Base-by-base conservation (phyloP, 305 asterid species). In the Fraxinus sp. region DNA sequence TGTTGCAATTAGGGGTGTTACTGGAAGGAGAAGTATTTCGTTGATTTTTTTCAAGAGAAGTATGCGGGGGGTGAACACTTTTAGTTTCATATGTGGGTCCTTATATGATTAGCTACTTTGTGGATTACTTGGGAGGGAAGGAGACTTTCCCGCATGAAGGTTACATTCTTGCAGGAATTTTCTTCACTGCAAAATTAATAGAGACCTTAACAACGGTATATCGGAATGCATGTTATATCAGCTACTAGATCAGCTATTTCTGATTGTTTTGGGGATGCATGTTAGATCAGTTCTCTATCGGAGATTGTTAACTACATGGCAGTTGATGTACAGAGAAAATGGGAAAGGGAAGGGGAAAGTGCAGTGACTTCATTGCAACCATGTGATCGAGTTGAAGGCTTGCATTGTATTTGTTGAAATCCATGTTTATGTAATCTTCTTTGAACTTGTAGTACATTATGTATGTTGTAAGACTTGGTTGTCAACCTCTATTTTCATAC, bases 281-380 rank as follows among this genome's bases (percentile, higher is more conserved):
- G 98, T 96, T 79, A 88, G 99, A 85, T 96, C 99, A 70, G 98
- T 98, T 84, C 98, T 96, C 74, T 26, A 92, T 84, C 89, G 8
- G 99, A 94, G 90, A 91, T 94, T 66, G 97, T 95, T 70, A 95
- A 95, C 83, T 95, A 95, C 90, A 95, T 95, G 98, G 98, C 99
- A 3, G 99, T 96, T 83, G 99, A 96, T 88, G 99, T 96, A 76
- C 99, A 96, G 87, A 90, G 99, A 88, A 32, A 32, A 32, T 32
- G 35, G 35, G 35, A 32, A 32, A 32, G 35, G 35, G 4, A 32
- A 32, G 35, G 35, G 35, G 35, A 32, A 32, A 32, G 35, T 32
- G 3, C 35, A 2, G 35, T 32, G 35, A 32, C 35, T 32, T 32
- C 35, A 3, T 32, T 32, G 35, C 35, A 32, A 32, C 35, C 35